Percentiles rank a stretch among this genome's conserved stretches.
These are phyloP conservation scores for Schizophyllum commune DNA, from an alignment of 1,284 basidiomycete genomes.

Conservation along the genomic window DNA sequence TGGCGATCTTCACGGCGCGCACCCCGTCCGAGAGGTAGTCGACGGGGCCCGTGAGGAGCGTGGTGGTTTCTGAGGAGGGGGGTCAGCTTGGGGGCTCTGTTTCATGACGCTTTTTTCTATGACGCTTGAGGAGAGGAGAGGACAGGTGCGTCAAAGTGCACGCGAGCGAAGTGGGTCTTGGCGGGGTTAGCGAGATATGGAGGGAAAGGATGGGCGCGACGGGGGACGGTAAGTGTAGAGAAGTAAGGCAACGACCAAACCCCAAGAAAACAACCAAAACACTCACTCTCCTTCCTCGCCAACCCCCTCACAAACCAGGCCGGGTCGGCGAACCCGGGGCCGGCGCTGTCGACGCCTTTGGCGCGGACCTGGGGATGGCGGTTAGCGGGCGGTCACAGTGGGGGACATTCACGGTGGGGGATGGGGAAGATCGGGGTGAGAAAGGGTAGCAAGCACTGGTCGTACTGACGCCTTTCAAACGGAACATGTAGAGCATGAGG, in stretches of 20 bases:
- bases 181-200: no score
- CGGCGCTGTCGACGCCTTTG: conserved; percentile 87
- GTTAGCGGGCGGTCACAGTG: no score
- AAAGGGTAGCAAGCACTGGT: no score
- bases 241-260: neutral
- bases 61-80: conserved; percentile 26
- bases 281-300: conserved; percentile 55
- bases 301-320: conserved; percentile 61
- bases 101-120: no score
- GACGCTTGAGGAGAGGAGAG: no score
- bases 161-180: no score
- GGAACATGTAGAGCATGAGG: no score
- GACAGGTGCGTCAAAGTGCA: no score
- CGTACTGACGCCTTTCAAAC: no score
- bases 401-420: neutral
- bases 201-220: neutral
- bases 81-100: neutral
- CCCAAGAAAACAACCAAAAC: no score
- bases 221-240: neutral
- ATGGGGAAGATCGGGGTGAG: neutral
- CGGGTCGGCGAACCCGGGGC: conserved; percentile 71
- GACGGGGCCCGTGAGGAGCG: conserved; percentile 75
- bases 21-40: conserved; percentile 88
- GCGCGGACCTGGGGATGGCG: conserved; percentile 52
- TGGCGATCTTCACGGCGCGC: conserved; percentile 59